Conservation (phyloP, 768 basidiomycete genomes). For the Boletus sp. region DNA sequence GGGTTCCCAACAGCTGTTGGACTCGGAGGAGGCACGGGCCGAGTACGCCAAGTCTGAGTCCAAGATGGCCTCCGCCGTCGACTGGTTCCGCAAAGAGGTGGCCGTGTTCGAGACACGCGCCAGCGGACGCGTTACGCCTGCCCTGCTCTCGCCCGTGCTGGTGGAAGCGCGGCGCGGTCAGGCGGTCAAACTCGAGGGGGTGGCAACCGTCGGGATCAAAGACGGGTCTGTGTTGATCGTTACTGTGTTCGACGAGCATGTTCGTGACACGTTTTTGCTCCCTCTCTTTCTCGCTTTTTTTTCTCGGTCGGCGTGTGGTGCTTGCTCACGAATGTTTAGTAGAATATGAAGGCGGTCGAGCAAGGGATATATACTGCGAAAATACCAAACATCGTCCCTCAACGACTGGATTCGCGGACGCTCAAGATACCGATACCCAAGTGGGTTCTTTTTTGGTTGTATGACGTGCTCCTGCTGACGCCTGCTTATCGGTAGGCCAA, state of each 20-base stretch:
- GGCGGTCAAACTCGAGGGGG: conserved; percentile 54
- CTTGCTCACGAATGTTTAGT: conserved; percentile 32
- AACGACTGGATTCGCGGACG: conserved; percentile 66
- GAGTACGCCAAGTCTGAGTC: conserved; percentile 64
- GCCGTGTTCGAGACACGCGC: conserved; percentile 70
- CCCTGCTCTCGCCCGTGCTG: conserved; percentile 64
- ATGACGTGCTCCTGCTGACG: background rate
- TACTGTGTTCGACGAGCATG: conserved; percentile 77
- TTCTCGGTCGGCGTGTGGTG: background rate
- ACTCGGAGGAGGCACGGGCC: conserved; percentile 48
- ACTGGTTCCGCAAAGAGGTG: conserved; percentile 76
- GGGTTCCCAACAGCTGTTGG: conserved; percentile 62
- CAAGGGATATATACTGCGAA: conserved; percentile 74
- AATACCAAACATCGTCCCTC: conserved; percentile 69
- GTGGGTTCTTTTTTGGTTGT: conserved; percentile 36
- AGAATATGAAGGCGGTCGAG: conserved; percentile 78
- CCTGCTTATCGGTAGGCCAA: conserved; percentile 50
- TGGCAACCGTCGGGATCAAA: conserved; percentile 78
- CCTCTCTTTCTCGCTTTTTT: conserved; percentile 3
- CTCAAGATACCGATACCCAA: conserved; percentile 80
- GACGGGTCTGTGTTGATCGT: conserved; percentile 74
- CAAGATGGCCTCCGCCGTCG: conserved; percentile 63
- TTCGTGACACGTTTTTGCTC: conserved; percentile 36
- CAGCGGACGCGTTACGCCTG: conserved; percentile 73
- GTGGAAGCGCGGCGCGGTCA: conserved; percentile 47